Conservation (phyloP, 2,329 filamentous ascomycete genomes). For the Ambrosiella cleistominuta region DNA sequence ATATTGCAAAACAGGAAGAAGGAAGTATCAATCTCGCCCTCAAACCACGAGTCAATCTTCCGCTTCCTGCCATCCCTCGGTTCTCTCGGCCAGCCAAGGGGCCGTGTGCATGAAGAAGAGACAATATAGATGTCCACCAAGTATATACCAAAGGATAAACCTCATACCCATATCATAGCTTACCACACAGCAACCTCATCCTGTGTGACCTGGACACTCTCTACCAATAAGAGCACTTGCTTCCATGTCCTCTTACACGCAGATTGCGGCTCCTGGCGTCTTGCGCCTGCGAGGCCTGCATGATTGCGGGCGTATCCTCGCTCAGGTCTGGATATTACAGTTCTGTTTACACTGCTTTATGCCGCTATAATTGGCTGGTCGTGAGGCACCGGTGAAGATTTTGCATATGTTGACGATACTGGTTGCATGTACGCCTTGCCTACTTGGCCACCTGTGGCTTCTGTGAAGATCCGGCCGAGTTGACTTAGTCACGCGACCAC, state of each 20-base stretch:
- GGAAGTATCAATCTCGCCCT: not conserved
- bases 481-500: not conserved
- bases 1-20: not conserved
- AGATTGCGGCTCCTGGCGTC: conserved; percentile 5
- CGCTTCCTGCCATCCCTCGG: not conserved
- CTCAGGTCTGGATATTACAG: not conserved
- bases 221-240: conserved; percentile 1
- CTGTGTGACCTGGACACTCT: not conserved
- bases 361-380: too few relatives aligned
- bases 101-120: not conserved
- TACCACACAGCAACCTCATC: not conserved
- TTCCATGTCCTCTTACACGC: not conserved
- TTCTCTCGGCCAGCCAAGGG: not conserved
- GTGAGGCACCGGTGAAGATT: too few relatives aligned
- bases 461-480: not conserved
- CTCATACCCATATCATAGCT: not conserved
- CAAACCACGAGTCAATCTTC: not conserved
- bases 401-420: too few relatives aligned
- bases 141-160: not conserved
- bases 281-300: conserved; percentile 2
- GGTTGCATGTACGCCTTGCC: too few relatives aligned
- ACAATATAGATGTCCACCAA: not conserved
- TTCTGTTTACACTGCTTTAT: not conserved
- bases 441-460: not conserved
- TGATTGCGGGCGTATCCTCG: conserved; percentile 3